phyloP scores from a whole-genome alignment of 495 filamentous ascomycete species.

The Trichoderma parareesei region DNA sequence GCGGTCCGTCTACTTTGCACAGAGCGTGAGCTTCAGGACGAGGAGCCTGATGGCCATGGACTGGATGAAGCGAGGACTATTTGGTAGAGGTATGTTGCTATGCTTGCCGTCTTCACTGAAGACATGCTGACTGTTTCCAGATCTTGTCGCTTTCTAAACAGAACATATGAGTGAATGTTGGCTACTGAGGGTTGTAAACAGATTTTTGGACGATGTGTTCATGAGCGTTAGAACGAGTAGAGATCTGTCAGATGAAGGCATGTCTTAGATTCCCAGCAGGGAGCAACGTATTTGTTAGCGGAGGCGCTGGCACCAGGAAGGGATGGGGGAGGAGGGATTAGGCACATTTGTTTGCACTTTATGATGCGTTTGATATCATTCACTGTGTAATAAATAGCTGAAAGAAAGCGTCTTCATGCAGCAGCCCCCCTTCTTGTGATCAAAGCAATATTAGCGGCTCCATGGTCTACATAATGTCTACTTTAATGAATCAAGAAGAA shows the following conservation, averaged over 20 bases:
- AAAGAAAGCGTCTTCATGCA: neutral
- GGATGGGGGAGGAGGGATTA: too few species aligned
- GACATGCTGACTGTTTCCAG: neutral
- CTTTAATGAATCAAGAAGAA: neutral
- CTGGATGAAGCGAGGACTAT: conserved; percentile 90
- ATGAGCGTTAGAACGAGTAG: neutral
- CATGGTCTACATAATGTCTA: neutral
- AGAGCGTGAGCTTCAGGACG: conserved; percentile 92
- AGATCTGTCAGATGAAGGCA: neutral
- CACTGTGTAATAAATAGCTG: neutral
- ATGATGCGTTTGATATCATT: neutral
- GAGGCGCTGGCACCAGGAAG: neutral
- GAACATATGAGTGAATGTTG: neutral
- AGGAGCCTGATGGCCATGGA: conserved; percentile 92
- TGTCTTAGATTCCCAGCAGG: neutral
- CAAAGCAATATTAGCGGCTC: neutral
- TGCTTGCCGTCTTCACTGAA: too few species aligned
- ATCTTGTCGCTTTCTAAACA: conserved; percentile 1
- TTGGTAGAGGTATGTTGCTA: conserved; percentile 80
- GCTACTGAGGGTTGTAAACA: neutral
- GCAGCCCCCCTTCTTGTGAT: neutral
- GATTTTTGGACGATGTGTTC: neutral
- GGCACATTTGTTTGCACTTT: neutral
- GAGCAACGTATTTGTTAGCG: too few species aligned
- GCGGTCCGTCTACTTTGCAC: conserved; percentile 94